A percentile compares a stretch with the other conserved stretches of the same genome.
These are phyloP conservation scores for Candida chilensis DNA, from an alignment of 805 yeast genomes.

Conservation along the genomic window DNA sequence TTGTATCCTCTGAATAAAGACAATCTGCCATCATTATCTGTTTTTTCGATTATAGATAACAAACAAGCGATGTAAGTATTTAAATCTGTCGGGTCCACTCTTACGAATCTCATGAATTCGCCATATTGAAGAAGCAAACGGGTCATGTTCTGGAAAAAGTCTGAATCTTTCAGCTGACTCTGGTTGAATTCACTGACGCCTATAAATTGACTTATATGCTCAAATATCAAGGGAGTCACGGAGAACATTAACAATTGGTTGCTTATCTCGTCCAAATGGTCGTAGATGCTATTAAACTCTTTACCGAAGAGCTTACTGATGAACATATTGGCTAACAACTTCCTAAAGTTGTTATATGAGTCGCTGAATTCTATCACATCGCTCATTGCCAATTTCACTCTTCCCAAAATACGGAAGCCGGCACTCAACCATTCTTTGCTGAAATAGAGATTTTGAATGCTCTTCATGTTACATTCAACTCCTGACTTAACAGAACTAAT, in stretches of 20 bases:
- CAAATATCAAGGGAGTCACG: constrained; percentile 23
- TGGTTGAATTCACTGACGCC: constrained; percentile 19
- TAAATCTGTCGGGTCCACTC: too few relatives aligned
- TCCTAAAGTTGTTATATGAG: constrained; percentile 17
- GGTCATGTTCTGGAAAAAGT: constrained; percentile 6
- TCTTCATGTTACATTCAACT: too few relatives aligned
- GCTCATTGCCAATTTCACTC: constrained; percentile 18
- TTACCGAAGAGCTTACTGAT: constrained; percentile 14
- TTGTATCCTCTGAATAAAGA: too few relatives aligned
- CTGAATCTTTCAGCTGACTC: constrained; percentile 8
- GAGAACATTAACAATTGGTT: constrained; percentile 19
- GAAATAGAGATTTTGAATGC: constrained; percentile 11
- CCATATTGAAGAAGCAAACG: constrained; percentile 8
- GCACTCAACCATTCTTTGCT: constrained; percentile 27
- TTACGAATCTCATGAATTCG: constrained; percentile 4
- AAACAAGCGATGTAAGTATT: too few relatives aligned
- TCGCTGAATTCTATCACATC: constrained; percentile 15
- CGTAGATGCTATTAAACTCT: constrained; percentile 13
- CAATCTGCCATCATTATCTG: too few relatives aligned
- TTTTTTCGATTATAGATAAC: too few relatives aligned
- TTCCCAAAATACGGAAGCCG: constrained; percentile 11
- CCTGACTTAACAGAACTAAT: constrained; percentile 19
- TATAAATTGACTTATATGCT: constrained; percentile 23
- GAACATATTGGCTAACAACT: constrained; percentile 23
- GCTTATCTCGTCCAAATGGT: constrained; percentile 21